Conservation (phyloP, 140 eudicot species). For the Erigeron philadelphicus region DNA sequence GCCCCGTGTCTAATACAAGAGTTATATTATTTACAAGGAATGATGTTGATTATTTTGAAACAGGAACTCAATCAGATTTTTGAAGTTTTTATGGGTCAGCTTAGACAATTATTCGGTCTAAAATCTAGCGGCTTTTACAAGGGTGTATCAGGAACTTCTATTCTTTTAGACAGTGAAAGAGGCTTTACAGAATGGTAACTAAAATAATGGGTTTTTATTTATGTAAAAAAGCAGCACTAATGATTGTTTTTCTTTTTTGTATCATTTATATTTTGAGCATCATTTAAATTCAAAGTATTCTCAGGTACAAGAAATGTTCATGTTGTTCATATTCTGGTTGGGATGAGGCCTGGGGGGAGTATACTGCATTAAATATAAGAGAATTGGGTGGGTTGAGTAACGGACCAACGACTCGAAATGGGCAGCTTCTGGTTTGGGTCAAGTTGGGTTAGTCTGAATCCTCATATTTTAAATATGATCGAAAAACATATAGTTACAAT, state of each 20-base stretch:
- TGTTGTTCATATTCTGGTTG: conserved; percentile 1
- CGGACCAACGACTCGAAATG: not conserved
- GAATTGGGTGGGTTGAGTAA: not conserved
- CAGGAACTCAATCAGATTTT: conserved; percentile 65
- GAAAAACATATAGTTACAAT: not conserved
- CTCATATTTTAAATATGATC: not conserved
- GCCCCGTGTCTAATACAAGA: conserved; percentile 8
- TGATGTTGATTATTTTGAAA: conserved; percentile 25
- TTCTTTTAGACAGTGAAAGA: conserved; percentile 62
- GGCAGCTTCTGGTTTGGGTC: not conserved
- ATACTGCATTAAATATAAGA: not conserved
- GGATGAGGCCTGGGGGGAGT: not conserved
- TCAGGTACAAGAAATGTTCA: conserved; percentile 2
- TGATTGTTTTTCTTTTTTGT: conserved; percentile 15
- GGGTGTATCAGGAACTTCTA: conserved; percentile 53
- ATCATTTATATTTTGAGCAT: not conserved
- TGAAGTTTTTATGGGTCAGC: conserved; percentile 84
- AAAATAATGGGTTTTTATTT: not conserved
- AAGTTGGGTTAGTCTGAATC: not conserved
- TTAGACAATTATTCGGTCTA: conserved; percentile 90
- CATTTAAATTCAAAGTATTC: not conserved
- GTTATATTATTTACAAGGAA: conserved; percentile 13
- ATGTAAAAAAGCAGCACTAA: not conserved
- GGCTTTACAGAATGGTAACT: conserved; percentile 88
- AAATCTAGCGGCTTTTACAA: conserved; percentile 52